A percentile compares a stretch with the other conserved stretches of the same genome.
Conservation (phyloP, 768 basidiomycete genomes). For the Mycena maculata region DNA sequence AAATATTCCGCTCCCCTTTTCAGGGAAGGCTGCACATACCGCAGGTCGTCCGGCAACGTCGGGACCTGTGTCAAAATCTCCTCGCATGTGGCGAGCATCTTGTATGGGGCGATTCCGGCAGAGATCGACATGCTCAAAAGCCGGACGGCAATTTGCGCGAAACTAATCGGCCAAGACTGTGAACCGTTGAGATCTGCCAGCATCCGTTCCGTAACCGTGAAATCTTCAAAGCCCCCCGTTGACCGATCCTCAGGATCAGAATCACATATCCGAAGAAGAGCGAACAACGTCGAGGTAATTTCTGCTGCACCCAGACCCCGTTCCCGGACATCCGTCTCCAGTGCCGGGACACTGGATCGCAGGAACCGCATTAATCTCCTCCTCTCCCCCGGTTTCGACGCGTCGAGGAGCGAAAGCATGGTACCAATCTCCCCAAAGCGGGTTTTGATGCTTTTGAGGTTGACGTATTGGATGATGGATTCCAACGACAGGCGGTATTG, state of each 20-base stretch:
- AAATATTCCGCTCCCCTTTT: not conserved
- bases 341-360: not conserved
- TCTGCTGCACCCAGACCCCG: not conserved
- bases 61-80: not conserved
- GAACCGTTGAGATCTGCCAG: not conserved
- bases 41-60: not conserved
- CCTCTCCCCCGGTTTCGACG: not conserved
- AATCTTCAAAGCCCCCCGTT: not conserved
- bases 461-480: not conserved
- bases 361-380: not conserved
- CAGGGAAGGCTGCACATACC: not conserved
- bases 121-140: not conserved
- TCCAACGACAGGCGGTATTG: not conserved
- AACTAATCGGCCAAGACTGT: not conserved
- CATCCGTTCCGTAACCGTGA: not conserved
- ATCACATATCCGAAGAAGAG: not conserved
- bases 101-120: conserved; percentile 6
- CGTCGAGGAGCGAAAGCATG: not conserved
- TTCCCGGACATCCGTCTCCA: not conserved
- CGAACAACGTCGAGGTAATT: not conserved
- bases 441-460: conserved; percentile 4
- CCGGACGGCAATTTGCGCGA: not conserved
- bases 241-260: not conserved
- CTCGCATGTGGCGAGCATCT: conserved; percentile 1
- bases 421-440: conserved; percentile 12